Evolutionary conservation across 768 basidiomycete species (phyloP), one percentile per base, ranked within the genome.

Genomic region (Termitomyces sp.): DNA sequence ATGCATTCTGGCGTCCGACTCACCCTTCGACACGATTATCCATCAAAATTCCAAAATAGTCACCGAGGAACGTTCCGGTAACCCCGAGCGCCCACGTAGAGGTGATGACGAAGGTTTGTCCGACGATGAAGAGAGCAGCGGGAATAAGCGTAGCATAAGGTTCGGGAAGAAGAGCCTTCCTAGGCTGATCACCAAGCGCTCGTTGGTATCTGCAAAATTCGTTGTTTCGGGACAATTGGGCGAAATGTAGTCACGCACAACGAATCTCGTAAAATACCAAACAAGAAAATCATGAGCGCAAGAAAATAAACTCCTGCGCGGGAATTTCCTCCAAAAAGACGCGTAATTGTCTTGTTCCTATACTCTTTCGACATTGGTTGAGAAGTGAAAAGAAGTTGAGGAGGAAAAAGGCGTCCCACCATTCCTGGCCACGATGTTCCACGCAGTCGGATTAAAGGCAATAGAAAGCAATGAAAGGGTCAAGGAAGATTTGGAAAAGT

Each of bases 341-440:
- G 87, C 61, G 95, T 95, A 58, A 98, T 86, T 0, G 92, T 89
- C 72, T 89, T 93, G 75, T 95, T 90, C 60, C 76, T 84, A 75
- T 91, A 92, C 68, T 81, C 79, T 81, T 50, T 56, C 4, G 15
- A 42, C 39, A 27, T 9, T 41, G 47, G 41, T 45, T 33, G 42
- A 50, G 34, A 34, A 22, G 20, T n/a, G 27, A 11, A 61, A 44
- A 49, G 36, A 52, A 39, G 48, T 20, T 34, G 30, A 18, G 46
- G 2, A 30, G 27, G 44, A 54, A 50, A 41, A 39, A 54, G 15
- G 30, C 3, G 41, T 75, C 84, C 51, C 62, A 94, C 94, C 94
- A 75, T 95, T 93, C 57, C 86, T 87, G 27, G 96, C 96, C 31
- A 95, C 85, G 61, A 94, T 85, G 72, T 99, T 99, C 96, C 96